Conservation (phyloP, 257 asterid species). For the Hygrophila difformis region DNA sequence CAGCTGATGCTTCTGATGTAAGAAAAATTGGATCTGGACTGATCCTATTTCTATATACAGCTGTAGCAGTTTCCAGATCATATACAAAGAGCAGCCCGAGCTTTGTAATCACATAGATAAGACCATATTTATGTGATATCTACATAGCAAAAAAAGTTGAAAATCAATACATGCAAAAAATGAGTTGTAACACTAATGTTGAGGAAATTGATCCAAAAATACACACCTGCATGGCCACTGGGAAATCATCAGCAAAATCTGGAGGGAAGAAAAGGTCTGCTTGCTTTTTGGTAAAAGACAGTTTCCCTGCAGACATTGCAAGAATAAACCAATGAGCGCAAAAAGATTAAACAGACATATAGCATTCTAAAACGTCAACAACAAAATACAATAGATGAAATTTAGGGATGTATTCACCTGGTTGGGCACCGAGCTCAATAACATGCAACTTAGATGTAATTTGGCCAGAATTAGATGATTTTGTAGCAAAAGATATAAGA, state of each 20-base stretch:
- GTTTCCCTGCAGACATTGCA: slow-evolving; percentile 58
- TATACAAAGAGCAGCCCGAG: slow-evolving; percentile 98
- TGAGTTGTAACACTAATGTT: slow-evolving; percentile 11
- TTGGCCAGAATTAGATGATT: slow-evolving; percentile 81
- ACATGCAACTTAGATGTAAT: slow-evolving; percentile 80
- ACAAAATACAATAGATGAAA: neutral
- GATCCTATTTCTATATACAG: slow-evolving; percentile 94
- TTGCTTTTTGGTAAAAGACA: slow-evolving; percentile 86
- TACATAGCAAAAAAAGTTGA: slow-evolving; percentile 26
- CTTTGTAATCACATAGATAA: slow-evolving; percentile 91
- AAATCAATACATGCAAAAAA: neutral
- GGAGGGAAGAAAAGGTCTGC: slow-evolving; percentile 99
- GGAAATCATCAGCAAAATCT: slow-evolving; percentile 94
- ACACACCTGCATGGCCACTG: slow-evolving; percentile 97
- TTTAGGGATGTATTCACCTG: slow-evolving; percentile 44
- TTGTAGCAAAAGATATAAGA: slow-evolving; percentile 88
- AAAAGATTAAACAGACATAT: slow-evolving; percentile 7
- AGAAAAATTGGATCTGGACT: slow-evolving; percentile 97
- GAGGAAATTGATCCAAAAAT: slow-evolving; percentile 2
- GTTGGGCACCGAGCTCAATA: slow-evolving; percentile 97
- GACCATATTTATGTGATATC: slow-evolving; percentile 89
- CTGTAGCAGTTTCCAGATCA: slow-evolving; percentile 93
- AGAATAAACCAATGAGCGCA: slow-evolving; percentile 14
- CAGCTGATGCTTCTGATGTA: slow-evolving; percentile 88
- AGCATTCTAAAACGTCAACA: slow-evolving; percentile 4